phyloP scores from a whole-genome alignment of 2,329 filamentous ascomycete genomes.

The Aspergillus sergii region DNA sequence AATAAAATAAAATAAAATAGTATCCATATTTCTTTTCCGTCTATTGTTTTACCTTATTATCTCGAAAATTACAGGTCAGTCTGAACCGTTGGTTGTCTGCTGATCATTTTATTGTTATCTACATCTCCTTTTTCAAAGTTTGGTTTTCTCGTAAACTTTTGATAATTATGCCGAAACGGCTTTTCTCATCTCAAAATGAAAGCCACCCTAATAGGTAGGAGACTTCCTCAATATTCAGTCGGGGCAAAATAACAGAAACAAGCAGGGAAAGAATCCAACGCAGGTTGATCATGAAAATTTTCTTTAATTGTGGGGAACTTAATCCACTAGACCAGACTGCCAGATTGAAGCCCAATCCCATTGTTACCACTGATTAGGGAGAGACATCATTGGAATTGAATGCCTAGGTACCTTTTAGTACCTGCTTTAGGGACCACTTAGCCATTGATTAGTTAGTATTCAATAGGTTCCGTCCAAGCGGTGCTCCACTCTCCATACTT shows the following conservation, averaged over 20 bases:
- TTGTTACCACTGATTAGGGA: constrained; percentile 13
- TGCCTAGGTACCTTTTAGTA: constrained; percentile 12
- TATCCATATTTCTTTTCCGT: background rate
- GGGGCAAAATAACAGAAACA: background rate
- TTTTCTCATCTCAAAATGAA: background rate
- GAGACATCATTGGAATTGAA: constrained; percentile 12
- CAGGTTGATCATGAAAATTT: constrained; percentile 14
- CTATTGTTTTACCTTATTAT: background rate
- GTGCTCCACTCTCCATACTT: constrained; percentile 25
- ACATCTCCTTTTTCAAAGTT: background rate
- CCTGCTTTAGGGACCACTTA: constrained; percentile 24
- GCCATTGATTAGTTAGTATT: constrained; percentile 12
- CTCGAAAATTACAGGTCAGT: background rate
- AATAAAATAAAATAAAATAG: background rate
- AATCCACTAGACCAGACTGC: constrained; percentile 10
- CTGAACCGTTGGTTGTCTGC: background rate
- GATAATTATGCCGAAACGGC: background rate
- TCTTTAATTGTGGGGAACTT: constrained; percentile 20
- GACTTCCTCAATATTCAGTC: background rate
- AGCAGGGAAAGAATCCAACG: background rate
- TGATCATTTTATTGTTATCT: background rate
- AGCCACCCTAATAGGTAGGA: background rate
- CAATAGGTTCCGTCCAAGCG: constrained; percentile 1
- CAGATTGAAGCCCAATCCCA: constrained; percentile 24
- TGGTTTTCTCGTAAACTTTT: background rate